Conservation (phyloP, 1,284 basidiomycete genomes). For the Jaminaea rosea region DNA sequence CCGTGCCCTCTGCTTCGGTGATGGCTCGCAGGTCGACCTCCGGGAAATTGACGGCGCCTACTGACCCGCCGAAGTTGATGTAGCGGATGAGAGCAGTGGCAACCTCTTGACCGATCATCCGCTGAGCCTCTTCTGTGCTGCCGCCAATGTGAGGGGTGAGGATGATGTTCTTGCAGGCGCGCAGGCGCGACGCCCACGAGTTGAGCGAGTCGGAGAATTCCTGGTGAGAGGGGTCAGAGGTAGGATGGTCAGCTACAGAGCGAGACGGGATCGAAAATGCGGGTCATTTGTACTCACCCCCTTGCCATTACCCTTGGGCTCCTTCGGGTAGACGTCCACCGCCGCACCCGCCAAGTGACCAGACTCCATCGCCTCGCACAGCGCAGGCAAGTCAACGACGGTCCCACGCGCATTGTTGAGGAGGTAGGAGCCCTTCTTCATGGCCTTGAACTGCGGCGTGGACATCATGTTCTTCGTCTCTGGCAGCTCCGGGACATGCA, state of each 20-base stretch:
- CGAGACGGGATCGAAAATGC: no score
- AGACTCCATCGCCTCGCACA: conserved; percentile 70
- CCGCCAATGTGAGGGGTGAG: conserved; percentile 84
- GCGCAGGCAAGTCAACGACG: conserved; percentile 87
- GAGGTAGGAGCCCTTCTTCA: conserved; percentile 92
- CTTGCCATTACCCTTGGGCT: conserved; percentile 82
- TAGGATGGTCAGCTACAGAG: no score
- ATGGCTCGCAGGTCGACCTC: conserved; percentile 94
- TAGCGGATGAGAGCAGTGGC: conserved; percentile 75
- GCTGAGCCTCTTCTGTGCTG: conserved; percentile 96
- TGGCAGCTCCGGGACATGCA: conserved; percentile 91
- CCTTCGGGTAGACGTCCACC: conserved; percentile 86
- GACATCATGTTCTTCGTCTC: conserved; percentile 95
- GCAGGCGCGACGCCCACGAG: conserved; percentile 35
- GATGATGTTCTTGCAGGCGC: conserved; percentile 36
- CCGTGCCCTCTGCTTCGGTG: conserved; percentile 61
- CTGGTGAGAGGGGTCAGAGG: no score
- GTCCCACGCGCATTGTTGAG: conserved; percentile 95
- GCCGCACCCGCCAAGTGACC: conserved; percentile 86
- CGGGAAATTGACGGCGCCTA: conserved; percentile 96
- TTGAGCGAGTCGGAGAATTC: conserved; percentile 52
- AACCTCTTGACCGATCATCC: conserved; percentile 94
- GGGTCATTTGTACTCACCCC: no score
- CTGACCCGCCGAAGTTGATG: conserved; percentile 76
- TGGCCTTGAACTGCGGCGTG: conserved; percentile 64